phyloP scores from a whole-genome alignment of 331 rosid species.

The Cydonia oblonga region DNA sequence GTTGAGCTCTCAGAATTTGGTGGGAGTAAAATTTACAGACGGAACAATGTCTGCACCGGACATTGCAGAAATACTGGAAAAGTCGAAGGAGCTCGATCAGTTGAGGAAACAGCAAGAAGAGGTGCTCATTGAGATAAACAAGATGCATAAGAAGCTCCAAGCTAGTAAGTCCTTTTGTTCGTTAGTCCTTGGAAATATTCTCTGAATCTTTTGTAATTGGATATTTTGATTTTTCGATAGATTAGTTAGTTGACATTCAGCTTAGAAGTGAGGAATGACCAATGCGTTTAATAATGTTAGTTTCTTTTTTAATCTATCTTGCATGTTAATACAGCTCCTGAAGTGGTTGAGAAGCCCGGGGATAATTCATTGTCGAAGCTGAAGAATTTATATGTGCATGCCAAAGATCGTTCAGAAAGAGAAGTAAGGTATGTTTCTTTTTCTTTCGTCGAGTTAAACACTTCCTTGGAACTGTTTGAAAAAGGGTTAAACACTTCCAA shows the following conservation, averaged over 20 bases:
- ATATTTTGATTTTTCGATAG: not conserved
- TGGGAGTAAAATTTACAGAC: not conserved
- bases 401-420: constrained; percentile 70
- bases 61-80: constrained; percentile 49
- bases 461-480: not conserved
- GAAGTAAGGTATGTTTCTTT: constrained; percentile 52
- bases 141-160: constrained; percentile 83
- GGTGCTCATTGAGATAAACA: constrained; percentile 56
- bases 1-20: not conserved
- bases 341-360: constrained; percentile 94
- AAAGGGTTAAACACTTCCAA: not conserved
- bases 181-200: not conserved
- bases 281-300: not conserved
- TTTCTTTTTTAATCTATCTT: constrained; percentile 8
- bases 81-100: constrained; percentile 82
- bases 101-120: constrained; percentile 70
- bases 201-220: not conserved
- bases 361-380: constrained; percentile 66
- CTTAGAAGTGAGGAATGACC: not conserved
- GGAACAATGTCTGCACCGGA: constrained; percentile 62
- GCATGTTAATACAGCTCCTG: constrained; percentile 59
- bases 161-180: constrained; percentile 25
- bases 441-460: constrained; percentile 6
- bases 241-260: not conserved
- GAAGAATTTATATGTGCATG: constrained; percentile 55